Conservation (phyloP, 2,329 filamentous ascomycete species). For the Cladophialophora carrionii region DNA sequence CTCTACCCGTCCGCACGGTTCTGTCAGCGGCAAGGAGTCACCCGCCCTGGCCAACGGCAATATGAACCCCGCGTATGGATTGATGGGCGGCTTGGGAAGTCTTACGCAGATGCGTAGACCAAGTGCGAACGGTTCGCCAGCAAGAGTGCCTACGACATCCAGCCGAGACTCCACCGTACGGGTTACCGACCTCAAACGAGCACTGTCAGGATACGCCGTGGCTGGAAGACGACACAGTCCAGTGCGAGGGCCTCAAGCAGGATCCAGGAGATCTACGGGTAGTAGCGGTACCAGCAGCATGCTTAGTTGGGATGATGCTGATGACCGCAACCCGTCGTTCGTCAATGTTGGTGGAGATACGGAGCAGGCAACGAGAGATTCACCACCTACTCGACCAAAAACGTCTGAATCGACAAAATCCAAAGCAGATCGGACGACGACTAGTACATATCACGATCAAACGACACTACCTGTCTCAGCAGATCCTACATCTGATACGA, state of each 20-base stretch:
- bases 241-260: slow-evolving; percentile 41
- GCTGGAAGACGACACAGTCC: slow-evolving; percentile 48
- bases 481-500: slow-evolving; percentile 35
- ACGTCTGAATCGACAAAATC: slow-evolving; percentile 13
- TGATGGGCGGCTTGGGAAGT: slow-evolving; percentile 38
- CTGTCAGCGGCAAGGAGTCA: slow-evolving; percentile 30
- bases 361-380: slow-evolving; percentile 1
- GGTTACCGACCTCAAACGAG: slow-evolving; percentile 54
- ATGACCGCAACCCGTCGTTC: slow-evolving; percentile 32
- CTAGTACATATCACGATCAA: slow-evolving; percentile 27
- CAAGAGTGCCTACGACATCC: slow-evolving; percentile 44
- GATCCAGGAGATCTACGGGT: slow-evolving; percentile 39
- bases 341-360: slow-evolving; percentile 30
- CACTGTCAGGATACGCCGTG: slow-evolving; percentile 49
- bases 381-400: slow-evolving; percentile 12
- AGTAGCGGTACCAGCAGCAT: slow-evolving; percentile 52
- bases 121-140: slow-evolving; percentile 45
- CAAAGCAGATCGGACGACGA: slow-evolving; percentile 4
- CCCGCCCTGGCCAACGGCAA: slow-evolving; percentile 37
- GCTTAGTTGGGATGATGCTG: slow-evolving; percentile 44
- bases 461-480: slow-evolving; percentile 22
- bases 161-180: slow-evolving; percentile 52
- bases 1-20: slow-evolving; percentile 21
- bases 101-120: slow-evolving; percentile 43
- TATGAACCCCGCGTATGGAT: slow-evolving; percentile 33